Percentiles rank a stretch among this genome's conserved stretches.
Conservation (phyloP, 768 basidiomycete species). For the Lentinula detonsa region DNA sequence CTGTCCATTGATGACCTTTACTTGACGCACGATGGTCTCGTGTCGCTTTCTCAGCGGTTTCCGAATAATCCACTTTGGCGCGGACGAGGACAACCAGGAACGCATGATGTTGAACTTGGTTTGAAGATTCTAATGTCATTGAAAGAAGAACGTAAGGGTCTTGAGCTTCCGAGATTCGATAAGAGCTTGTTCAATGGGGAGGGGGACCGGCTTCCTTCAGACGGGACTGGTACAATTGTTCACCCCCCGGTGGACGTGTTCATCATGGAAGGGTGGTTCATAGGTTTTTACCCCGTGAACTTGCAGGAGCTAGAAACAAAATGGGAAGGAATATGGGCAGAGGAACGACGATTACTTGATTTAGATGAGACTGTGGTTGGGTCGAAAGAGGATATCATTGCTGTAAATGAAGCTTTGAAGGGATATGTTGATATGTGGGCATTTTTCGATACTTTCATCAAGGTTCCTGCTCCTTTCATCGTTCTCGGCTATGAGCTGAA, state of each 20-base stretch:
- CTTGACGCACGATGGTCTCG: conserved; percentile 60
- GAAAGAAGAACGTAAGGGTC: conserved; percentile 32
- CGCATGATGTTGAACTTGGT: conserved; percentile 78
- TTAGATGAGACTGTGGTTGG: conserved; percentile 30
- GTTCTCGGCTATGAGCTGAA: not conserved
- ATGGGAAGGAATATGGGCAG: conserved; percentile 44
- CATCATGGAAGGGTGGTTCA: conserved; percentile 94
- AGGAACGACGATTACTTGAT: conserved; percentile 28
- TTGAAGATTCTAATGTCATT: conserved; percentile 44
- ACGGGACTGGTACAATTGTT: conserved; percentile 35
- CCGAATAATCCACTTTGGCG: conserved; percentile 61
- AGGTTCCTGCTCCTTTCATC: conserved; percentile 40
- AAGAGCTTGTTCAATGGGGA: conserved; percentile 78
- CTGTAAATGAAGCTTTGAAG: conserved; percentile 57
- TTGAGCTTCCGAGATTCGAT: conserved; percentile 77
- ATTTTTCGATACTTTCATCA: conserved; percentile 67
- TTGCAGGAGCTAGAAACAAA: conserved; percentile 41
- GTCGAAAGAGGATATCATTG: conserved; percentile 46
- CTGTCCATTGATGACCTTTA: conserved; percentile 87
- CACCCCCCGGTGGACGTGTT: conserved; percentile 60
- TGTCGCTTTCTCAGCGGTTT: conserved; percentile 44
- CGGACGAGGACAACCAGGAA: conserved; percentile 91
- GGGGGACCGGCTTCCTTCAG: conserved; percentile 67
- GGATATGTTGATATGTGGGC: conserved; percentile 66
- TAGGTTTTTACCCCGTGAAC: conserved; percentile 72